Conservation (phyloP, 208 protist species). For the Leishmania arabica region DNA sequence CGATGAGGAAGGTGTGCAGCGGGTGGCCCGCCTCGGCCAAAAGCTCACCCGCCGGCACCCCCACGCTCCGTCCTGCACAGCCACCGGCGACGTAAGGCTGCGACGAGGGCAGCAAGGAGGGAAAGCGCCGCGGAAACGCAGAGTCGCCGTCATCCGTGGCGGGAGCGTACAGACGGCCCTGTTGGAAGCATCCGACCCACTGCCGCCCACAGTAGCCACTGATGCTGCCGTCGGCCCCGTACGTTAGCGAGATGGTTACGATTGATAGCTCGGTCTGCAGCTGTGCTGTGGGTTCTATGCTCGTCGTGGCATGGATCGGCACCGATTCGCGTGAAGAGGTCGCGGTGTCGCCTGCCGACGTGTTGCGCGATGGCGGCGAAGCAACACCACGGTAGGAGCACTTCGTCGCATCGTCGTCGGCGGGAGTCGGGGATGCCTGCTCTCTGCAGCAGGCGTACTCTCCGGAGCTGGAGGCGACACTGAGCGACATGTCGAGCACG, state of each 20-base stretch:
- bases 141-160: background rate
- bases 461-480: slow-evolving; percentile 15
- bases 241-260: slow-evolving; percentile 31
- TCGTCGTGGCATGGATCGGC: background rate
- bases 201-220: slow-evolving; percentile 30
- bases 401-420: background rate
- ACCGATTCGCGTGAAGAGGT: background rate
- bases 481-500: slow-evolving; percentile 26
- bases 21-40: slow-evolving; percentile 62
- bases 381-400: background rate
- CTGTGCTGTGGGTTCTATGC: background rate
- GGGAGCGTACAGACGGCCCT: slow-evolving; percentile 17
- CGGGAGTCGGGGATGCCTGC: background rate
- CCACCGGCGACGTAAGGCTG: background rate
- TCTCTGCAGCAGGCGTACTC: slow-evolving; percentile 11
- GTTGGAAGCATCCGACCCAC: slow-evolving; percentile 34
- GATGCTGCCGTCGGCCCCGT: slow-evolving; percentile 36
- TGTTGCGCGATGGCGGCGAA: background rate
- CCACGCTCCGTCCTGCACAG: background rate
- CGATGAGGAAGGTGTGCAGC: slow-evolving; percentile 56
- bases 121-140: background rate
- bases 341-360: background rate
- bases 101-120: slow-evolving; percentile 1
- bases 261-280: slow-evolving; percentile 2
- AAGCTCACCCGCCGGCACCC: slow-evolving; percentile 42